Conservation (phyloP, 495 filamentous ascomycete genomes). For the Letharia columbiana region DNA sequence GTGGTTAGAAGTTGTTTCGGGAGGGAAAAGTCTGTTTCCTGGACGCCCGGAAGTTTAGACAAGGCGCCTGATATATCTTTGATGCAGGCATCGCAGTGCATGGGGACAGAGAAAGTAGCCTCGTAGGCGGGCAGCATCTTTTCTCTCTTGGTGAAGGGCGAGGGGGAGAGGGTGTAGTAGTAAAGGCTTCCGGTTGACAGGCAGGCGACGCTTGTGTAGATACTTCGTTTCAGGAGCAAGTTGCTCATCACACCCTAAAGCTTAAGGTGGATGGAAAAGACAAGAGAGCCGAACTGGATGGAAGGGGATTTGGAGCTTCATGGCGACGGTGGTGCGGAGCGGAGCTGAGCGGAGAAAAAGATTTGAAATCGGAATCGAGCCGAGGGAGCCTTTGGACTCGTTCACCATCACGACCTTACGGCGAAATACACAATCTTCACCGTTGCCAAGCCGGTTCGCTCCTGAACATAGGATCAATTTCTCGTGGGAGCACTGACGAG, state of each 20-base stretch:
- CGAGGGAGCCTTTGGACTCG: slow-evolving; percentile 4
- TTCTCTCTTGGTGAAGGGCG: not conserved
- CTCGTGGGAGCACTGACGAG: not conserved
- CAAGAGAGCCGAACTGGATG: not conserved
- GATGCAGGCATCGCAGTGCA: slow-evolving; percentile 82
- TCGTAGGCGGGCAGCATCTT: slow-evolving; percentile 23
- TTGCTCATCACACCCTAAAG: slow-evolving; percentile 18
- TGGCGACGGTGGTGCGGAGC: slow-evolving; percentile 3
- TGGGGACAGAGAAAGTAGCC: slow-evolving; percentile 78
- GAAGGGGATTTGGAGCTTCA: not conserved
- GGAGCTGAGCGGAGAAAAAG: not conserved
- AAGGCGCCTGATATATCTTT: slow-evolving; percentile 72
- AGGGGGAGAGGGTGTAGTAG: slow-evolving; percentile 10
- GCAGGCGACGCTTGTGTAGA: slow-evolving; percentile 19
- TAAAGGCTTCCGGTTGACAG: slow-evolving; percentile 16
- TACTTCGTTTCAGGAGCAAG: slow-evolving; percentile 11
- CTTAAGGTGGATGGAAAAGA: not conserved
- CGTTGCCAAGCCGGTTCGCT: not conserved
- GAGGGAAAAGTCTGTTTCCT: slow-evolving; percentile 42
- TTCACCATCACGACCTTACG: not conserved
- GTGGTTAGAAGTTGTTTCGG: slow-evolving; percentile 42
- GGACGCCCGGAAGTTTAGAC: slow-evolving; percentile 53
- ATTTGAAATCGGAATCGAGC: slow-evolving; percentile 20
- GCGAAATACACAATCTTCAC: not conserved
- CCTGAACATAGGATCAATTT: not conserved